phyloP scores from a whole-genome alignment of 2,329 filamentous ascomycete genomes.

The Chrysoporthe deuterocubensis region DNA sequence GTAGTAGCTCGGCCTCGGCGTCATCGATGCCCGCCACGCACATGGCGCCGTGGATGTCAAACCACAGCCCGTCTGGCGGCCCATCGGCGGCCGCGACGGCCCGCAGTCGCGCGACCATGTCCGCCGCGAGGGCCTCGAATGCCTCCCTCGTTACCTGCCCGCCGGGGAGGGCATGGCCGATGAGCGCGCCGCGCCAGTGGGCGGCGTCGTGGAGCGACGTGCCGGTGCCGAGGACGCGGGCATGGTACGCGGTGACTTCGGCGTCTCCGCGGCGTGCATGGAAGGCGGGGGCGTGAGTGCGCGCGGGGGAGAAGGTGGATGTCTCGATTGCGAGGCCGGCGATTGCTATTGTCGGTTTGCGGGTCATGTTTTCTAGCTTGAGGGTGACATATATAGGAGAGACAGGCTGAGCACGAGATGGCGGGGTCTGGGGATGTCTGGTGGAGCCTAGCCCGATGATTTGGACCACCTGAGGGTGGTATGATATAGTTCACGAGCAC shows the following conservation, averaged over 20 bases:
- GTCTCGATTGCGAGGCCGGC: constrained; percentile 59
- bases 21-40: constrained; percentile 55
- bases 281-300: constrained; percentile 53
- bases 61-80: constrained; percentile 54
- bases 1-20: constrained; percentile 51
- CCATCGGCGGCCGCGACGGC: constrained; percentile 38
- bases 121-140: constrained; percentile 49
- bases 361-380: neutral
- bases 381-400: neutral
- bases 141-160: constrained; percentile 50
- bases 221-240: constrained; percentile 47
- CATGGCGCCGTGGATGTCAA: constrained; percentile 62
- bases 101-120: constrained; percentile 45
- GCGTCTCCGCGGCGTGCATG: constrained; percentile 49
- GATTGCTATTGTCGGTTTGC: constrained; percentile 50
- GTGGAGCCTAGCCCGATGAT: neutral
- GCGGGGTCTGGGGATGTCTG: neutral
- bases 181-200: constrained; percentile 54
- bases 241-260: constrained; percentile 47
- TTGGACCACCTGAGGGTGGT: too few species aligned
- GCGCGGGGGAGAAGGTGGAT: constrained; percentile 55
- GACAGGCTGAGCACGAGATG: neutral
- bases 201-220: constrained; percentile 46
- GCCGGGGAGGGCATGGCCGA: constrained; percentile 55
- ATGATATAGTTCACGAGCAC: too few species aligned